Conservation (phyloP, 2,329 filamentous ascomycete species). For the Colletotrichum navitas region DNA sequence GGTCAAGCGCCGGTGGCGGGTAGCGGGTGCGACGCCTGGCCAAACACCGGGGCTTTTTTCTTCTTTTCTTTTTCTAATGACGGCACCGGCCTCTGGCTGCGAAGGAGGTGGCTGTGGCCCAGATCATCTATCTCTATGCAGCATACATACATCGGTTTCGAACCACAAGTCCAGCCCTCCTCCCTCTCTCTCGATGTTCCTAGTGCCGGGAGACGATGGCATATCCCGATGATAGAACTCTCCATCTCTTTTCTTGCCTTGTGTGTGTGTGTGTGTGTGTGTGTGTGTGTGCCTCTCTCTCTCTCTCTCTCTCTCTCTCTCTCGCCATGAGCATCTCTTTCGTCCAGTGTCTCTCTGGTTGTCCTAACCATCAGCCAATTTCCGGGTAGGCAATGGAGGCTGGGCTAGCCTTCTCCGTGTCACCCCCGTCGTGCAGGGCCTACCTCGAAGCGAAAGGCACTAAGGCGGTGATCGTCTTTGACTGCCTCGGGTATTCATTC, state of each 20-base stretch:
- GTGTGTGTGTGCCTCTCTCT: too few species aligned
- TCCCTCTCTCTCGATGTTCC: slow-evolving; percentile 5
- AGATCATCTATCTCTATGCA: slow-evolving; percentile 11
- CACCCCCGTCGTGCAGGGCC: neutral
- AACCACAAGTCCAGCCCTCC: slow-evolving; percentile 18
- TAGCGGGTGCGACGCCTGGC: slow-evolving; percentile 16
- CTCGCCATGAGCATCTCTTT: slow-evolving; percentile 6
- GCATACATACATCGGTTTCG: slow-evolving; percentile 3
- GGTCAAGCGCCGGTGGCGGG: neutral
- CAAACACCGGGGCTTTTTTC: slow-evolving; percentile 12
- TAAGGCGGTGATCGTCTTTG: slow-evolving; percentile 34
- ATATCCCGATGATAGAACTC: slow-evolving; percentile 3
- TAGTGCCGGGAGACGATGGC: neutral
- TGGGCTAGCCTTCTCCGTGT: slow-evolving; percentile 13
- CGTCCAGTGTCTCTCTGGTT: slow-evolving; percentile 1
- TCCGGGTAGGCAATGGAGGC: slow-evolving; percentile 19
- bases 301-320: too few species aligned
- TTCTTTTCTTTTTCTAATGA: neutral
- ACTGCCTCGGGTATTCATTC: slow-evolving; percentile 28
- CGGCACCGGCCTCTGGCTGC: slow-evolving; percentile 8
- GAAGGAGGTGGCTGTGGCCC: slow-evolving; percentile 13
- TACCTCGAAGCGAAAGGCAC: slow-evolving; percentile 32
- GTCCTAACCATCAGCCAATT: slow-evolving; percentile 15
- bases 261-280: too few species aligned
- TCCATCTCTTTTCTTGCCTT: too few species aligned